A percentile compares a stretch with the other conserved stretches of the same genome.
Evolutionary conservation across 2,329 filamentous ascomycete genomes (phyloP).

Genomic region (Fusarium sp.): DNA sequence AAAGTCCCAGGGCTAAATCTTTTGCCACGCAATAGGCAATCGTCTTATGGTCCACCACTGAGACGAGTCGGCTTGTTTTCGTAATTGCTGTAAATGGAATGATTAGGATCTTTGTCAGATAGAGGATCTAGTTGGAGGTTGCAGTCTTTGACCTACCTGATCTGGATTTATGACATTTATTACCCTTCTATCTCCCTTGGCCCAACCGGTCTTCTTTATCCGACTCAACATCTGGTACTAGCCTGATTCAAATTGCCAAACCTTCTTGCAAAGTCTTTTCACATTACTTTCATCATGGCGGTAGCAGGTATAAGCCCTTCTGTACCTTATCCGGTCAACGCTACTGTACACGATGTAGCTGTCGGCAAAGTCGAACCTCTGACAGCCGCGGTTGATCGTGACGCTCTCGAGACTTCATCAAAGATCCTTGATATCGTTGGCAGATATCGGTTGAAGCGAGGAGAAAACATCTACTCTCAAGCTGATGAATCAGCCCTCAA

Average conservation of each 20-base stretch:
- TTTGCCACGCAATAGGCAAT: conserved; percentile 1
- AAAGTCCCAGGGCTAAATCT: neutral
- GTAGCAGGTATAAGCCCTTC: conserved; percentile 6
- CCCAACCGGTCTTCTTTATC: neutral
- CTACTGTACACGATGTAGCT: neutral
- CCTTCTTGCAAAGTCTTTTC: neutral
- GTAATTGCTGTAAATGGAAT: neutral
- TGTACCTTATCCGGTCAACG: neutral
- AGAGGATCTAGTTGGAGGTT: neutral
- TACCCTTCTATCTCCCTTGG: conserved; percentile 7
- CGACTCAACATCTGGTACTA: neutral
- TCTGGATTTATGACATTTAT: conserved; percentile 12
- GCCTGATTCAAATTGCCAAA: neutral
- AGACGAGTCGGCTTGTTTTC: conserved; percentile 1
- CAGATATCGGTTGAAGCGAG: conserved; percentile 55
- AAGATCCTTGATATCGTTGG: conserved; percentile 59
- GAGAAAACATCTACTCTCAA: conserved; percentile 35
- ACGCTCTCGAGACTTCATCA: conserved; percentile 52
- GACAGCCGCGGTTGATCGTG: conserved; percentile 42
- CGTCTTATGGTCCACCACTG: neutral
- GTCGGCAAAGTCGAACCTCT: conserved; percentile 9
- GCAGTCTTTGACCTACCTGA: neutral
- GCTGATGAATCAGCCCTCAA: conserved; percentile 56
- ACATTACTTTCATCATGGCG: conserved; percentile 1
- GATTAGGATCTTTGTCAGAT: neutral